Percentiles rank a stretch among this genome's conserved stretches.
These are phyloP conservation scores for Cytospora mali DNA, from an alignment of 2,329 filamentous ascomycete species.

Conservation along the genomic window DNA sequence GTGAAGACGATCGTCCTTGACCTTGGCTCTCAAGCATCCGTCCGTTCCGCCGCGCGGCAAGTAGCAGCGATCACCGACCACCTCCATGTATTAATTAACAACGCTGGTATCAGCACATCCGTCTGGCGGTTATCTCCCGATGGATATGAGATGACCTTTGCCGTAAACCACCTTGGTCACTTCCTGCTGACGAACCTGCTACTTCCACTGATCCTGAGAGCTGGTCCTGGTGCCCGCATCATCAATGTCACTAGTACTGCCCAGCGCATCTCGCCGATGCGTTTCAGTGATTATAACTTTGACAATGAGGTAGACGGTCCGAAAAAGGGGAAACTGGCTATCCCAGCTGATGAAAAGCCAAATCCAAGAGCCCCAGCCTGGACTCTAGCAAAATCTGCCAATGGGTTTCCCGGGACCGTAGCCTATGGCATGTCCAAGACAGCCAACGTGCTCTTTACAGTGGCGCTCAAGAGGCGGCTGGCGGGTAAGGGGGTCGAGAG, in stretches of 20 bases:
- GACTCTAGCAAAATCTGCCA: background rate
- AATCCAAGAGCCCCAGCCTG: constrained; percentile 6
- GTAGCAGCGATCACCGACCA: constrained; percentile 35
- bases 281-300: constrained; percentile 40
- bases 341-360: constrained; percentile 23
- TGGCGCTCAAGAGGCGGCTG: constrained; percentile 9
- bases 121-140: constrained; percentile 39
- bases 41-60: constrained; percentile 36
- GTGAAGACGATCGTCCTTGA: constrained; percentile 36
- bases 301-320: constrained; percentile 26
- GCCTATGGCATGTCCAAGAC: constrained; percentile 52
- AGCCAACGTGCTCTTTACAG: constrained; percentile 47
- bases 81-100: constrained; percentile 46
- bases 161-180: constrained; percentile 41
- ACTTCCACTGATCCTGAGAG: constrained; percentile 34
- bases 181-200: constrained; percentile 42
- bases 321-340: background rate
- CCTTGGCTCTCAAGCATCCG: constrained; percentile 36
- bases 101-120: constrained; percentile 48
- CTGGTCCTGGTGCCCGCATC: constrained; percentile 31
- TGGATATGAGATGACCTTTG: constrained; percentile 39
- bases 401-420: constrained; percentile 19
- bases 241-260: constrained; percentile 26
- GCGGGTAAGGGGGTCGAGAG: constrained; percentile 24
- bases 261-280: constrained; percentile 35